Evolutionary conservation across 148 eudicot species (phyloP).

Genomic region (Amaranthus cruentus): DNA sequence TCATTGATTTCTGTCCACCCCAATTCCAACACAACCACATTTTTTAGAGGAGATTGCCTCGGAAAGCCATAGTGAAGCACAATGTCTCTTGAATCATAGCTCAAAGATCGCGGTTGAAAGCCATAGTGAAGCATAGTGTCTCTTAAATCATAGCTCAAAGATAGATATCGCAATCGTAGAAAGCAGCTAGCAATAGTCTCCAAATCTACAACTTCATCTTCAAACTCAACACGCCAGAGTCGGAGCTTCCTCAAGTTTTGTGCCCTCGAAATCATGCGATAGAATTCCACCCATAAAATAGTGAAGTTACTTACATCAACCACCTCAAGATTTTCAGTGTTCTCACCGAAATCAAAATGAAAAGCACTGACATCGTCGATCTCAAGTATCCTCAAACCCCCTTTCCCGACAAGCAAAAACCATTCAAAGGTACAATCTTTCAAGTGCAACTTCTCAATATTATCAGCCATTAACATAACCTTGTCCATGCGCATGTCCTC

Average conservation of each 20-base stretch:
- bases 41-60: conserved; percentile 49
- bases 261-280: conserved; percentile 65
- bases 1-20: conserved; percentile 73
- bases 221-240: conserved; percentile 80
- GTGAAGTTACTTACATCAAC: conserved; percentile 88
- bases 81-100: conserved; percentile 64
- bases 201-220: conserved; percentile 75
- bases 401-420: conserved; percentile 25
- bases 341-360: conserved; percentile 78
- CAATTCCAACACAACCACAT: conserved; percentile 63
- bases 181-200: conserved; percentile 64
- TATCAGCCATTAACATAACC: conserved; percentile 72
- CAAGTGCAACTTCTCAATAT: conserved; percentile 70
- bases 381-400: conserved; percentile 31
- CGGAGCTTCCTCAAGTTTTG: conserved; percentile 65
- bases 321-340: conserved; percentile 66
- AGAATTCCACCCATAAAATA: conserved; percentile 75
- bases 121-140: conserved; percentile 59
- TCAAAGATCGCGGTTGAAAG: conserved; percentile 28
- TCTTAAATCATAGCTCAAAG: conserved; percentile 65
- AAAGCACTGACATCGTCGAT: conserved; percentile 87
- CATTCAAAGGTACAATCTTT: conserved; percentile 73
- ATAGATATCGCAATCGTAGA: conserved; percentile 49
- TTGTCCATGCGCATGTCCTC: conserved; percentile 81
- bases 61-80: conserved; percentile 55